Evolutionary conservation across 805 yeast genomes (phyloP).

Genomic region (Metschnikowia drakensbergensis): DNA sequence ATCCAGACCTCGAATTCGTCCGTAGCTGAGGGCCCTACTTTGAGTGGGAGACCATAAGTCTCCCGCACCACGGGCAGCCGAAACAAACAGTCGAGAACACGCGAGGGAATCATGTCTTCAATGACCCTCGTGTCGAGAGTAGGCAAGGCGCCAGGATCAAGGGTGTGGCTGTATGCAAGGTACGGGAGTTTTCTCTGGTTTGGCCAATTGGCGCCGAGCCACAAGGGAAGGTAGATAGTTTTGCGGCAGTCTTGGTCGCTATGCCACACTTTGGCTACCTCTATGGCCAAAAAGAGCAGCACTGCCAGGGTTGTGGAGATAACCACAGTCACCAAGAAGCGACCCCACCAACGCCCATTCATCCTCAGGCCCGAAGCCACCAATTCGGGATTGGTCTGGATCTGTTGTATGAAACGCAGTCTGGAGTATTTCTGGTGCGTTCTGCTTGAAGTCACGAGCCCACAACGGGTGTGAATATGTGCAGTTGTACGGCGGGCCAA

Average conservation of each 20-base stretch:
- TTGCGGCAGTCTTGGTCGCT: constrained; percentile 7
- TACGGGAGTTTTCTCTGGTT: constrained; percentile 21
- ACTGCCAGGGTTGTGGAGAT: constrained; percentile 25
- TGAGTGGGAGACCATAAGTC: constrained; percentile 29
- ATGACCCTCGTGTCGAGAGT: constrained; percentile 9
- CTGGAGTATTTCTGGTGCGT: neutral
- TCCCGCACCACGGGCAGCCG: constrained; percentile 20
- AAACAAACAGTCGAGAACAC: constrained; percentile 26
- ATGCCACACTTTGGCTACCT: constrained; percentile 14
- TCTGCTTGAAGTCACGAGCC: neutral
- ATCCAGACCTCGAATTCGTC: constrained; percentile 28
- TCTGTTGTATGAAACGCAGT: constrained; percentile 7
- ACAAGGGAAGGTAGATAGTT: constrained; percentile 23
- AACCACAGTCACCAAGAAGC: constrained; percentile 19
- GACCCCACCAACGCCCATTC: constrained; percentile 18
- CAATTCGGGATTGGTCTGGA: constrained; percentile 11
- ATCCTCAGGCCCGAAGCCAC: constrained; percentile 2
- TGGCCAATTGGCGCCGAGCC: constrained; percentile 29
- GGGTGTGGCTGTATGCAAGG: constrained; percentile 20
- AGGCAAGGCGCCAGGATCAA: neutral
- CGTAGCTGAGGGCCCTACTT: constrained; percentile 9
- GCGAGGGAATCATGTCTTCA: constrained; percentile 24
- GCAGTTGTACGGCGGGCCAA: neutral
- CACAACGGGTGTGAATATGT: neutral
- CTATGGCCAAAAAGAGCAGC: constrained; percentile 21